Conservation (phyloP, 108 stramenopile genomes). For the Fistulifera pelliculosa region DNA sequence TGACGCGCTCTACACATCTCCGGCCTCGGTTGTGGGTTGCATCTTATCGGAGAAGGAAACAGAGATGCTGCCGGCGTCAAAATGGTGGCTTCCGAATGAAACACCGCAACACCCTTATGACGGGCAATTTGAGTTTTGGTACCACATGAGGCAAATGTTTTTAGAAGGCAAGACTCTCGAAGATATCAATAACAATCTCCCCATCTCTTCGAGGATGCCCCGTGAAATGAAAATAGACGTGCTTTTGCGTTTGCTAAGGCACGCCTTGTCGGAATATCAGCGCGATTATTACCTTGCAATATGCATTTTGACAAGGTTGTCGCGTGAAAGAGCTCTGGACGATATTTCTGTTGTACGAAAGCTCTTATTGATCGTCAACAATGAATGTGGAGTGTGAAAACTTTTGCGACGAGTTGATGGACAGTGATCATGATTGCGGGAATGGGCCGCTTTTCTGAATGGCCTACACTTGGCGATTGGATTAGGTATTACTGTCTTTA, state of each 20-base stretch:
- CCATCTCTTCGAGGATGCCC: neutral
- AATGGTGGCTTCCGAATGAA: no score
- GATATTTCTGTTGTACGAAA: constrained; percentile 21
- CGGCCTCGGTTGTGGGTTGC: no score
- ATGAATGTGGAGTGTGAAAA: constrained; percentile 37
- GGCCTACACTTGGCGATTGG: constrained; percentile 14
- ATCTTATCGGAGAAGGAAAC: neutral
- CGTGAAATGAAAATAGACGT: constrained; percentile 3
- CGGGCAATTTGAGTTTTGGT: neutral
- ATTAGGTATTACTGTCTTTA: constrained; percentile 18
- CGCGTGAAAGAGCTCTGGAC: constrained; percentile 21
- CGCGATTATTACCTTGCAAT: constrained; percentile 32
- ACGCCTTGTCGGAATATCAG: constrained; percentile 41
- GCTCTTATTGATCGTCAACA: constrained; percentile 22
- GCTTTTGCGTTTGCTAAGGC: constrained; percentile 33
- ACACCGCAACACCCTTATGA: neutral
- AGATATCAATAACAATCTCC: neutral
- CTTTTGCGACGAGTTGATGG: constrained; percentile 7
- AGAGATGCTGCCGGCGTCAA: neutral
- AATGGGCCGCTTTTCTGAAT: constrained; percentile 13
- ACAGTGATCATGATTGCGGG: constrained; percentile 7
- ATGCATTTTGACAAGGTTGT: constrained; percentile 19
- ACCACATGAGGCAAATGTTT: neutral
- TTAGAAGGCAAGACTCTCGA: neutral
- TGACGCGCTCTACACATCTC: no score